A percentile compares a stretch with the other conserved stretches of the same genome.
Evolutionary conservation across 306 rosid species (phyloP).

Genomic region (Canavalia ensiformis): DNA sequence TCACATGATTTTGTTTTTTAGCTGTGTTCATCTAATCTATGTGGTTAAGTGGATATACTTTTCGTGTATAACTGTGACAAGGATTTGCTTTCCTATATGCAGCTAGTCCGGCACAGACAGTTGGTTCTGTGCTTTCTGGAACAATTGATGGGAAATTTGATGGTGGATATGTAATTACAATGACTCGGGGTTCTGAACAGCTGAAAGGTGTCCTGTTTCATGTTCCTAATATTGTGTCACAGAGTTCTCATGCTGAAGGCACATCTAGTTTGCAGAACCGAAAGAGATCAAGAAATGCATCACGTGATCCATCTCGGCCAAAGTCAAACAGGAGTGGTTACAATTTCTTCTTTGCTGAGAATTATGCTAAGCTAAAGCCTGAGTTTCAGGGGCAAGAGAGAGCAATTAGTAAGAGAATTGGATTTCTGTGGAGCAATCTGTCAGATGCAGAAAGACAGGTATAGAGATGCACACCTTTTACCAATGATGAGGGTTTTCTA

Average conservation of each 20-base stretch:
- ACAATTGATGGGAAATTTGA: conserved; percentile 80
- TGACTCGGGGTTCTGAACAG: conserved; percentile 66
- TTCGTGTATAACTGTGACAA: conserved; percentile 27
- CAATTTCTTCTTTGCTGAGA: conserved; percentile 82
- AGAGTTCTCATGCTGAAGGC: conserved; percentile 48
- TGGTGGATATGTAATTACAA: conserved; percentile 70
- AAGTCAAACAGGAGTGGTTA: conserved; percentile 86
- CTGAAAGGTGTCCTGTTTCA: conserved; percentile 81
- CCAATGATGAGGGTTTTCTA: background rate
- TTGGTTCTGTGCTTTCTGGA: conserved; percentile 64
- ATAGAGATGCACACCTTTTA: conserved; percentile 1
- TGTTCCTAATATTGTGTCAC: conserved; percentile 57
- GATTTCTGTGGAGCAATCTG: conserved; percentile 76
- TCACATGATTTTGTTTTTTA: background rate
- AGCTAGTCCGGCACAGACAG: conserved; percentile 57
- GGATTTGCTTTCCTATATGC: conserved; percentile 48
- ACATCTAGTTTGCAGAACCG: conserved; percentile 46
- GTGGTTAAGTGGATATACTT: conserved; percentile 12
- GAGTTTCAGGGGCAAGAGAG: conserved; percentile 72
- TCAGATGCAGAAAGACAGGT: conserved; percentile 87
- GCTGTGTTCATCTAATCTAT: conserved; percentile 34
- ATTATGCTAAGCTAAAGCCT: conserved; percentile 79
- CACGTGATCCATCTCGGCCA: conserved; percentile 71
- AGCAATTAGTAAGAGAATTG: conserved; percentile 76
- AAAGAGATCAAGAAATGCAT: conserved; percentile 67